These are phyloP conservation scores for Hymenoscyphus fructigenus DNA, from an alignment of 2,329 filamentous ascomycete genomes.

Conservation along the genomic window DNA sequence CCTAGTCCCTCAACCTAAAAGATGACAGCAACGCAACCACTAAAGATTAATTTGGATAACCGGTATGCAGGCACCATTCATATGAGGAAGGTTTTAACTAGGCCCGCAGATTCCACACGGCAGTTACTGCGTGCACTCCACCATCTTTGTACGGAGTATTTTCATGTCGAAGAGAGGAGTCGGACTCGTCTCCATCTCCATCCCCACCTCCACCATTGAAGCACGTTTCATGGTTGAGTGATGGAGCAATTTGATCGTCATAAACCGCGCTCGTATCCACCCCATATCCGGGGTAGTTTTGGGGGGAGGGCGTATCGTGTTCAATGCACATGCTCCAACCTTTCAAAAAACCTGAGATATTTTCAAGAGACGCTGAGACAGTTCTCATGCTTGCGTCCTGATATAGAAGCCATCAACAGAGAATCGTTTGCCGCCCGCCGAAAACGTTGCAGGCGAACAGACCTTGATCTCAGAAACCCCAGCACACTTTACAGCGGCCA, in stretches of 20 bases:
- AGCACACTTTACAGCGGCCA: not conserved
- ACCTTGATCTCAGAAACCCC: not conserved
- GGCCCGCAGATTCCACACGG: not conserved
- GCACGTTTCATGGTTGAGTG: not conserved
- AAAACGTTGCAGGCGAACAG: not conserved
- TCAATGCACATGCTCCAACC: slow-evolving; percentile 1
- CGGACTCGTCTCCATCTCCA: not conserved
- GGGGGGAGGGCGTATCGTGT: not conserved
- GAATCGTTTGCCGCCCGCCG: not conserved
- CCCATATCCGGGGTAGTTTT: not conserved
- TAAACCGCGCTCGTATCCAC: not conserved
- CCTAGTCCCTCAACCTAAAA: not conserved
- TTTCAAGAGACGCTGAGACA: not conserved
- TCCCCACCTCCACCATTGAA: not conserved
- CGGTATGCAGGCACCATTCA: slow-evolving; percentile 26
- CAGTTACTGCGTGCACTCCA: not conserved
- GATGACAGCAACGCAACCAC: not conserved
- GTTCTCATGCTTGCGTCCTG: not conserved
- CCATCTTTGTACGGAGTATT: not conserved
- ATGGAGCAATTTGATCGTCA: not conserved
- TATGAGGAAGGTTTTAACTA: slow-evolving; percentile 10
- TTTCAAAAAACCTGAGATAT: not conserved
- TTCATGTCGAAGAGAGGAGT: not conserved
- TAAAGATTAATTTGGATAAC: slow-evolving; percentile 10
- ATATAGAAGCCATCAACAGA: not conserved